Conservation (phyloP, 2,329 filamentous ascomycete genomes). For the Paraphaeosphaeria sporulosa region DNA sequence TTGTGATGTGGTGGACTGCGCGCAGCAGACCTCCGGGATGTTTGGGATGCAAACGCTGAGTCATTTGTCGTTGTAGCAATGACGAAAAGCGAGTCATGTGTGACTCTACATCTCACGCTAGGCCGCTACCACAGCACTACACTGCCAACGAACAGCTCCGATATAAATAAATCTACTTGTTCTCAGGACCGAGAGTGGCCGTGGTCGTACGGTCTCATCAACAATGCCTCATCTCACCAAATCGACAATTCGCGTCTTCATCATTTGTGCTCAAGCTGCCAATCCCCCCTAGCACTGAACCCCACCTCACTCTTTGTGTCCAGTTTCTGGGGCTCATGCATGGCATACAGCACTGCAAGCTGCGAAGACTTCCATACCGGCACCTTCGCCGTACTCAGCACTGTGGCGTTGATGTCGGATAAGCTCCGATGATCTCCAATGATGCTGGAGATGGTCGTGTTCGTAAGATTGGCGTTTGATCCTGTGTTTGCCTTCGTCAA, state of each 20-base stretch:
- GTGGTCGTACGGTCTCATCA: too few relatives aligned
- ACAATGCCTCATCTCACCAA: too few relatives aligned
- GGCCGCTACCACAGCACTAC: too few relatives aligned
- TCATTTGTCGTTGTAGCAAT: neutral
- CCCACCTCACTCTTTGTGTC: neutral
- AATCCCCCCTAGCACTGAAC: neutral
- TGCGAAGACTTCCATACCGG: constrained; percentile 11
- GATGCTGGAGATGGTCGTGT: constrained; percentile 1
- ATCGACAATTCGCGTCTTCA: too few relatives aligned
- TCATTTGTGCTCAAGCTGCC: too few relatives aligned
- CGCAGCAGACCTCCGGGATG: neutral
- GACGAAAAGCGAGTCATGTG: neutral
- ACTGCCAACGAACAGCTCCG: too few relatives aligned
- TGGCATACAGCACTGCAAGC: constrained; percentile 5
- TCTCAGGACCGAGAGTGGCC: too few relatives aligned
- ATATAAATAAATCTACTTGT: too few relatives aligned
- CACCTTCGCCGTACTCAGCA: neutral
- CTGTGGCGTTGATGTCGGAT: neutral
- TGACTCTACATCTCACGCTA: too few relatives aligned
- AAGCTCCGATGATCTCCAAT: neutral
- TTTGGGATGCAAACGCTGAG: neutral
- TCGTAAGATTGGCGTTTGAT: neutral
- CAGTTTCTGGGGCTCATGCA: neutral
- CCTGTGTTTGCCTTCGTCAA: neutral
- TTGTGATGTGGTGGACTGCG: constrained; percentile 4